Evolutionary conservation across 139 green algal species (phyloP), one percentile per base, ranked within the genome.

Genomic region (Trebouxia sp.): DNA sequence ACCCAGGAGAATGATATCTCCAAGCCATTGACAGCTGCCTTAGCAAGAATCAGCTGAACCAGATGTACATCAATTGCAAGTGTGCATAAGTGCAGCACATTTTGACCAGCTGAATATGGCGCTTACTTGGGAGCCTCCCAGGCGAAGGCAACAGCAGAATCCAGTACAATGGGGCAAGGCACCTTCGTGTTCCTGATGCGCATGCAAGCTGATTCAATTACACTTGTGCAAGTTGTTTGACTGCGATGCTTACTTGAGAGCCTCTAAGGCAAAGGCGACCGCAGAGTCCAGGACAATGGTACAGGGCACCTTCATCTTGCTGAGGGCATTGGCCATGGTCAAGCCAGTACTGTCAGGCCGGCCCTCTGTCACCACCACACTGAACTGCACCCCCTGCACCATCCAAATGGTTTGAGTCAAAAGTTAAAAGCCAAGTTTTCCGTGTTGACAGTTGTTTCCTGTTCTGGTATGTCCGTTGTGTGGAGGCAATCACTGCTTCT

Each of bases 291-390:
- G 82, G 30, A 98, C 83, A 41, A 98, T 77, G 0, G 89, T 96
- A 12, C 92, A 88, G 9, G 94, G 94, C 35, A 99, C 89, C 37
- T 90, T 86, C 55, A 90, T 77, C 65, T 91, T 88, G 45, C 89
- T 82, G 65, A 98, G 87, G 65, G 85, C 86, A 24, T 85, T 85
- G 24, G 91, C 92, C 92, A 95, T 95, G 28, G 79, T 82, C 42
- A 95, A 77, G 12, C 96, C 94, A 6, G 92, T 94, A 70, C 86
- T 88, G 81, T 98, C 94, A 0, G 93, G 91, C 26, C 95, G 88
- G 0, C 94, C 93, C 83, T 98, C 94, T 1, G 95, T 98, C 20
- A 95, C 87, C 3, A 98, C 86, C n/a, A 99, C 96, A 67, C 83
- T 95, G 87, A 99, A 98, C 50, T 95, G 86, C 22, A 88, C 92